Base-by-base conservation (phyloP, 768 basidiomycete genomes). In the Tylopilus subfusipes region DNA sequence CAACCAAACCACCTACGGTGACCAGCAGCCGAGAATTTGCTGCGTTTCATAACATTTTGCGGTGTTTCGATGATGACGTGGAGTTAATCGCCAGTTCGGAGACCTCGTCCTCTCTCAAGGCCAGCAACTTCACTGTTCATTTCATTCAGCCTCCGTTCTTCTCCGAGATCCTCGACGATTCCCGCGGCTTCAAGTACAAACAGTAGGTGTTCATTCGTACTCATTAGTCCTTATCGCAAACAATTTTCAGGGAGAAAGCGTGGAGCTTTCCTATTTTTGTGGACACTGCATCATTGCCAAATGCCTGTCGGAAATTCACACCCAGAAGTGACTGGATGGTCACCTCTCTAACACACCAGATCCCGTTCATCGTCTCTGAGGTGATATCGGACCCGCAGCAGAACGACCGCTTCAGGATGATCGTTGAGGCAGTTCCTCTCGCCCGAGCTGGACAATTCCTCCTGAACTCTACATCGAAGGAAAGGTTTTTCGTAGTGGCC, bases 201-300 rank as follows among this genome's bases (percentile, higher is more conserved):
- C 36, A 40, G 50, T 52, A 27, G 3, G 47, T 27, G 1, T 13
- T 18, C 1, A 1, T 34, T 24, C 7, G 21, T 21, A 7, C 25
- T 14, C 9, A 5, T 11, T 13, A 31, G 22, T 43, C 14, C 24
- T 25, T 25, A 19, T 29, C 25, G 21, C 12, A 9, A 33, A 51
- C 25, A 9, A 5, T 31, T 3, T 5, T 14, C 36, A 63, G 62
- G 48, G 48, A 61, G 4, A 47, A 14, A 18, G 10, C 25, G 1
- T 64, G 52, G 63, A 2, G 4, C 5, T 64, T 64, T 12, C 63
- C 56, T 0, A 24, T 64, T 2, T 56, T 64, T 22, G 16, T 64
- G 5, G 31, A 42, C 10, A 19, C 45, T 1, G 1, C 0, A 22
- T 3, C 1, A 6, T 2, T 19, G 1, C 48, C 0, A 9, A 19